phyloP scores from a whole-genome alignment of 1,284 basidiomycete genomes.

The Ceratobasidium sp. region DNA sequence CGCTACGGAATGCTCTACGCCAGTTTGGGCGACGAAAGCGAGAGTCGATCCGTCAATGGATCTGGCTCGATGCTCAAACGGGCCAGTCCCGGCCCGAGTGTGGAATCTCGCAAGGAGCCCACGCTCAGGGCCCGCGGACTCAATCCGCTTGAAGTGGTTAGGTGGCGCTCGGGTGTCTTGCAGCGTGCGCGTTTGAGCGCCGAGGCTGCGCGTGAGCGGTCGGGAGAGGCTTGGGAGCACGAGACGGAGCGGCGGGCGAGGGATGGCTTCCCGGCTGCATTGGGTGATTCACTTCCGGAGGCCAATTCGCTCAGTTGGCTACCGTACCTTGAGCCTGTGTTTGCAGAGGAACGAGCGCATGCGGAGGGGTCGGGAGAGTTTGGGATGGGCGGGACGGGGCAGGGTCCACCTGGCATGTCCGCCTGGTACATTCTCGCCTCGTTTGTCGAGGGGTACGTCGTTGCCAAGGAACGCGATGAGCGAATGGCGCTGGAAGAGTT shows the following conservation, averaged over 20 bases:
- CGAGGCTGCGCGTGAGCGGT: not conserved
- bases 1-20: conserved; percentile 25
- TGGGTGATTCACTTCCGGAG: conserved; percentile 27
- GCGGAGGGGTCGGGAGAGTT: not conserved
- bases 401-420: conserved; percentile 4
- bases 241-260: conserved; percentile 15
- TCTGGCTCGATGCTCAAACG: not conserved
- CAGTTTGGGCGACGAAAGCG: not conserved
- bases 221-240: conserved; percentile 18
- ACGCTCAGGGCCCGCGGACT: not conserved
- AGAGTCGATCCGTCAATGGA: conserved; percentile 1
- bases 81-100: not conserved
- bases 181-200: not conserved
- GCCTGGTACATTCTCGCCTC: conserved; percentile 33
- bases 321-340: conserved; percentile 28
- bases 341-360: conserved; percentile 12
- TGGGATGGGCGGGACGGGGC: not conserved
- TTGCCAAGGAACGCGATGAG: not conserved
- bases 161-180: conserved; percentile 3
- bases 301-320: conserved; percentile 27
- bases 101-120: not conserved
- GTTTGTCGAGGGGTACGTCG: conserved; percentile 28
- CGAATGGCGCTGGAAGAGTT: not conserved
- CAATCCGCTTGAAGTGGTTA: conserved; percentile 5
- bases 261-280: not conserved